These are phyloP conservation scores for Kodamaea laetipori DNA, from an alignment of 805 yeast species.

Conservation along the genomic window DNA sequence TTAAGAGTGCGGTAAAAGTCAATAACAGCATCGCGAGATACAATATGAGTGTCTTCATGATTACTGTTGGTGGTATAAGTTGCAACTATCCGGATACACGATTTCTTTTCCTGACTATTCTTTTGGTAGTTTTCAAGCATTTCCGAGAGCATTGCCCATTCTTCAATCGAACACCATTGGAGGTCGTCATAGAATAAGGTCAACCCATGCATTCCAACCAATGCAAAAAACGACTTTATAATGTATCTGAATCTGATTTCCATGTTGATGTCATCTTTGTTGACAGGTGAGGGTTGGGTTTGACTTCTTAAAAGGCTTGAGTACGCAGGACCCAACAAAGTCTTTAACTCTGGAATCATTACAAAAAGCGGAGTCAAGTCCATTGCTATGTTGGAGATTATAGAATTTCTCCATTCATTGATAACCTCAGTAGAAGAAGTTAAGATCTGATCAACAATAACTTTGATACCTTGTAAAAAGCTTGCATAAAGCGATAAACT, in stretches of 20 bases:
- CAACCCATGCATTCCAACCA: slow-evolving; percentile 45
- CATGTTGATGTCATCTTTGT: slow-evolving; percentile 26
- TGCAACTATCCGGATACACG: slow-evolving; percentile 15
- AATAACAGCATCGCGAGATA: slow-evolving; percentile 4
- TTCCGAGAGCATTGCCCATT: slow-evolving; percentile 32
- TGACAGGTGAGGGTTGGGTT: slow-evolving; percentile 5
- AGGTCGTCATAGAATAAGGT: slow-evolving; percentile 50
- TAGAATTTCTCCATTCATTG: slow-evolving; percentile 41
- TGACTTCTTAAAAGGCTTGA: slow-evolving; percentile 15
- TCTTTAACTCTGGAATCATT: slow-evolving; percentile 47
- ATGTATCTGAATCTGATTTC: slow-evolving; percentile 46
- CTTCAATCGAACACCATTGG: slow-evolving; percentile 44
- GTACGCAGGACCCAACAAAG: slow-evolving; percentile 46
- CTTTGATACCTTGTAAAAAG: slow-evolving; percentile 40
- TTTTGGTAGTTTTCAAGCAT: slow-evolving; percentile 22
- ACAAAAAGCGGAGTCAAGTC: slow-evolving; percentile 45
- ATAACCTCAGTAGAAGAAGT: slow-evolving; percentile 37
- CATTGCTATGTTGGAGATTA: slow-evolving; percentile 39
- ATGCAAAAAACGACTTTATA: slow-evolving; percentile 43
- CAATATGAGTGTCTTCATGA: slow-evolving; percentile 7
- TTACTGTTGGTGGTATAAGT: slow-evolving; percentile 7
- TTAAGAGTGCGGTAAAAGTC: slow-evolving; percentile 4
- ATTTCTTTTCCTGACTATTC: slow-evolving; percentile 13
- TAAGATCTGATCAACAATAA: slow-evolving; percentile 43
- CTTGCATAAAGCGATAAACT: slow-evolving; percentile 39